These are phyloP conservation scores for Termitomyces sp. DNA, from an alignment of 768 basidiomycete species.

Conservation along the genomic window DNA sequence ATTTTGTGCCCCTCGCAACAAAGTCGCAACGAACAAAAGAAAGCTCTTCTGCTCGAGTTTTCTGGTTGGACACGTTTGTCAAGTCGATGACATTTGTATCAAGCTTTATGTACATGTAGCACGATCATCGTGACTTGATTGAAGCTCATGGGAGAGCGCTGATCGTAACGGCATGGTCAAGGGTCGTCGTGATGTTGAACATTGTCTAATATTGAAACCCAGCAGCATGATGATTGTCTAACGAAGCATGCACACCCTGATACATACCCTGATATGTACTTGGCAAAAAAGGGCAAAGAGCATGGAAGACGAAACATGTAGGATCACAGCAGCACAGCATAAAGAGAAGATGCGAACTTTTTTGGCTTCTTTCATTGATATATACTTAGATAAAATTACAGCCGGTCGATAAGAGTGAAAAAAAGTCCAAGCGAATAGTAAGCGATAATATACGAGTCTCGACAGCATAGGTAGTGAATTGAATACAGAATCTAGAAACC, in stretches of 20 bases:
- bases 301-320: not conserved
- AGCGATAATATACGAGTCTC: slow-evolving; percentile 8
- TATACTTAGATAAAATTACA: slow-evolving; percentile 4
- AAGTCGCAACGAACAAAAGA: not conserved
- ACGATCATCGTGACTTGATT: not conserved
- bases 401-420: not conserved
- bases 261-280: not conserved
- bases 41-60: not conserved
- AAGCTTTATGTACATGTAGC: not conserved
- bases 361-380: slow-evolving; percentile 3
- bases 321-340: not conserved
- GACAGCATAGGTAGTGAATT: slow-evolving; percentile 9
- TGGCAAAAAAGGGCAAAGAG: not conserved
- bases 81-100: not conserved
- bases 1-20: not conserved
- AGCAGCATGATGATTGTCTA: not conserved
- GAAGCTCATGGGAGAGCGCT: not conserved
- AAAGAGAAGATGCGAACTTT: not conserved
- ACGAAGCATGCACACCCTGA: not conserved
- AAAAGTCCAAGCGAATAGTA: slow-evolving; percentile 8
- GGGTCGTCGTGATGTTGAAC: not conserved
- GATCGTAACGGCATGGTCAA: not conserved
- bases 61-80: not conserved
- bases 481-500: slow-evolving; percentile 11
- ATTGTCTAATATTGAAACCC: not conserved